Percentiles rank a stretch among this genome's conserved stretches.
phyloP scores from a whole-genome alignment of 2,329 filamentous ascomycete species.

The Alternaria burnsii region DNA sequence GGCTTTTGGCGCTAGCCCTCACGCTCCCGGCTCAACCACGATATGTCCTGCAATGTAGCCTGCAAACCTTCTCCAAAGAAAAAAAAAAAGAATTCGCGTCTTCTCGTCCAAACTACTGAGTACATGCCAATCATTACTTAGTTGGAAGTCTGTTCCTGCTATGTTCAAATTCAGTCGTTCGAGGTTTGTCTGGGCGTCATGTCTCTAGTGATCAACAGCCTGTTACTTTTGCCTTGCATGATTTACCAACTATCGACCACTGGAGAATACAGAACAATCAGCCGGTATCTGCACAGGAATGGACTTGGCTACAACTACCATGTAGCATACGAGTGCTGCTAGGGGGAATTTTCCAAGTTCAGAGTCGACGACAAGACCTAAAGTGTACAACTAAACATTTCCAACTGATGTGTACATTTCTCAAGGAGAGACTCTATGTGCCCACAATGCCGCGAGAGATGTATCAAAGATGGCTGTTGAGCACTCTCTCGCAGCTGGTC shows the following conservation, averaged over 20 bases:
- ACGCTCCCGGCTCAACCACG: neutral
- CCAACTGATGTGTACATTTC: neutral
- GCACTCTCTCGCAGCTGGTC: too few species aligned
- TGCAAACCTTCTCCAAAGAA: neutral
- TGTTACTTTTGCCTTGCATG: too few species aligned
- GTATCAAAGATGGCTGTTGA: too few species aligned
- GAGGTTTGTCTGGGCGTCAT: neutral
- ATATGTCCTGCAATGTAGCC: neutral
- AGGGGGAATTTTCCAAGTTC: too few species aligned
- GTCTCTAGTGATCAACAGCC: too few species aligned
- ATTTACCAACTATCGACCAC: neutral
- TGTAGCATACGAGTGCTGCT: neutral
- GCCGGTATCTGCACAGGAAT: neutral
- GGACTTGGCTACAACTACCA: neutral
- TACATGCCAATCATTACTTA: neutral
- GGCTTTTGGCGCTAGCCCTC: slow-evolving; percentile 5
- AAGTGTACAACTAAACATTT: neutral
- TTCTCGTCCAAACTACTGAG: neutral
- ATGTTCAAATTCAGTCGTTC: neutral
- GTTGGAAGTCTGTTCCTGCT: neutral
- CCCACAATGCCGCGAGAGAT: too few species aligned
- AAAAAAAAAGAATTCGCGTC: neutral
- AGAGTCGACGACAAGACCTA: too few species aligned
- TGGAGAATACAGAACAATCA: neutral
- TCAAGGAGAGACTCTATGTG: neutral